Base-by-base conservation (phyloP, 345 rosid species). In the Hibiscus trionum region DNA sequence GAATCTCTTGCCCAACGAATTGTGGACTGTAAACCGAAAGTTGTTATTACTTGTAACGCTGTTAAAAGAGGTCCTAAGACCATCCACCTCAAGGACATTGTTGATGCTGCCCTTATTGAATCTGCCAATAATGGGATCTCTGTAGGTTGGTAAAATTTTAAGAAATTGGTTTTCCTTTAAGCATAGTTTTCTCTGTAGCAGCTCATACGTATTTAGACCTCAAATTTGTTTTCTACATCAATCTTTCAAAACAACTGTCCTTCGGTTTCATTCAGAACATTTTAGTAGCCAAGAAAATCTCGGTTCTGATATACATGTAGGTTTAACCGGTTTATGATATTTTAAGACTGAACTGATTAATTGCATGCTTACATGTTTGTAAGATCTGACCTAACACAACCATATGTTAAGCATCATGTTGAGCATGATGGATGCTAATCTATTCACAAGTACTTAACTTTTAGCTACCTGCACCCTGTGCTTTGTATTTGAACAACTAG, bases 1-100 rank as follows among this genome's bases (percentile, higher is more conserved):
- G 99, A 95, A 69, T 88, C 99, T 72, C 91, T 95, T 81, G 81
- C 93, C n/a, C 99, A 95, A 78, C 78, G 99, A 85, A 90, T 95
- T 12, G 69, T 86, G 78, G 99, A 95, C 77, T 95, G 99, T 85
- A 92, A 90, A 76, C 91, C 99, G 39, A 95, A 90, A 82, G 86
- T 63, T 74, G 82, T 95, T 24, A 80, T 95, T 68, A 89, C 99
- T 79, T 88, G 99, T 77, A 95, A 90, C 86, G 97, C 97, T 72
- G 99, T 92, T 69, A 89, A 76, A 84, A 87, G 99, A 88, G 99
- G 99, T 63, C 80, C 97, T 49, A 95, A 95, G 91, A 76, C 79
- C 73, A 87, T 95, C 75, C 17, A 81, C 72, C 91, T 95, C 75
- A 95, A 95, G 78, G 96, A 89, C 79, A 92, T 95, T 72, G 99